Conservation (phyloP, 1,284 basidiomycete species). For the Ganoderma multipileum region DNA sequence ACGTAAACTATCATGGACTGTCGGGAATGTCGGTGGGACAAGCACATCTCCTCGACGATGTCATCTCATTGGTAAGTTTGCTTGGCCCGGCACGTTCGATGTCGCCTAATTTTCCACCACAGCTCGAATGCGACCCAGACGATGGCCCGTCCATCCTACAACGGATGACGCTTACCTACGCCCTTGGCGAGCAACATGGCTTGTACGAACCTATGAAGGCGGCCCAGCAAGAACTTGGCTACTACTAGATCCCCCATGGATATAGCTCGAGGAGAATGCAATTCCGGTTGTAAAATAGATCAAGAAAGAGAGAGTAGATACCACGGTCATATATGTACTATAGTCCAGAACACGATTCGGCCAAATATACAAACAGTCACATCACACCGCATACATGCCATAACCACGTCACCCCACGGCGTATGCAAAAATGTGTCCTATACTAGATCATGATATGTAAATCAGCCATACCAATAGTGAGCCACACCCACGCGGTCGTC, state of each 20-base stretch:
- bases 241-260: constrained; percentile 17
- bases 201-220: constrained; percentile 58
- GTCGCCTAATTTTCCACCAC: constrained; percentile 1
- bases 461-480: background rate
- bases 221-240: constrained; percentile 39
- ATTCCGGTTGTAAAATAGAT: background rate
- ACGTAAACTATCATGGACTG: constrained; percentile 69
- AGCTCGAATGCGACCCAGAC: constrained; percentile 68
- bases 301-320: background rate
- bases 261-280: background rate
- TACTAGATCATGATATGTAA: background rate
- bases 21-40: constrained; percentile 87
- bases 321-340: constrained; percentile 24
- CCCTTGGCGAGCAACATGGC: constrained; percentile 82
- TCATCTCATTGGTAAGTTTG: constrained; percentile 78
- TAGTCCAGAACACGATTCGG: constrained; percentile 15
- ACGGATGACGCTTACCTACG: constrained; percentile 83
- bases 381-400: constrained; percentile 13
- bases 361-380: constrained; percentile 8
- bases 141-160: constrained; percentile 61
- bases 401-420: background rate
- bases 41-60: constrained; percentile 92
- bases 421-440: constrained; percentile 9
- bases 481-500: background rate
- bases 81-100: background rate